Evolutionary conservation across 371 early-diverging fungal genomes (phyloP).

Genomic region (Conidiobolus incongruus): DNA sequence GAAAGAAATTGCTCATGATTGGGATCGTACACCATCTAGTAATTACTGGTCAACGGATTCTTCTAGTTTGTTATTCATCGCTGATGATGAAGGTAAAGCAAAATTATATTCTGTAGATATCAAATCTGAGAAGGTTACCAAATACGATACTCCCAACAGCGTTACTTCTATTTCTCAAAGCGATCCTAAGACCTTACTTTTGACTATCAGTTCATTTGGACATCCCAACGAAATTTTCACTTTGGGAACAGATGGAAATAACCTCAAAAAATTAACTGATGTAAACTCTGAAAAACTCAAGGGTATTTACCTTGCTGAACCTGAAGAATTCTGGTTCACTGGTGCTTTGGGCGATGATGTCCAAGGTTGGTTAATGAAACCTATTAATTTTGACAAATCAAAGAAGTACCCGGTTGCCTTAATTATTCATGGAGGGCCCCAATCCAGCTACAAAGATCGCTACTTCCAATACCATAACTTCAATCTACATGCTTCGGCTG

Average conservation of each 20-base stretch:
- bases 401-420: constrained; percentile 54
- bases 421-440: constrained; percentile 41
- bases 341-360: constrained; percentile 32
- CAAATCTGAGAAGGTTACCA: constrained; percentile 16
- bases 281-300: too few species aligned
- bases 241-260: too few species aligned
- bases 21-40: constrained; percentile 29
- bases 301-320: too few species aligned
- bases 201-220: too few species aligned
- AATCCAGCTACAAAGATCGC: not conserved
- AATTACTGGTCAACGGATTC: constrained; percentile 26
- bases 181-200: constrained; percentile 28
- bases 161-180: constrained; percentile 13
- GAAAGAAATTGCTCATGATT: too few species aligned
- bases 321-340: too few species aligned
- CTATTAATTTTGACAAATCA: constrained; percentile 26
- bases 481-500: constrained; percentile 45
- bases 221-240: too few species aligned
- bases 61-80: constrained; percentile 23
- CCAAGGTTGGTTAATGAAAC: constrained; percentile 49
- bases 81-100: constrained; percentile 28
- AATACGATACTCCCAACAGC: constrained; percentile 15
- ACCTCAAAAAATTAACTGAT: too few species aligned
- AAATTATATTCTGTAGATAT: constrained; percentile 28
- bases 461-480: constrained; percentile 19